phyloP scores from a whole-genome alignment of 2,329 filamentous ascomycete species.

The Aureobasidium sp. region DNA sequence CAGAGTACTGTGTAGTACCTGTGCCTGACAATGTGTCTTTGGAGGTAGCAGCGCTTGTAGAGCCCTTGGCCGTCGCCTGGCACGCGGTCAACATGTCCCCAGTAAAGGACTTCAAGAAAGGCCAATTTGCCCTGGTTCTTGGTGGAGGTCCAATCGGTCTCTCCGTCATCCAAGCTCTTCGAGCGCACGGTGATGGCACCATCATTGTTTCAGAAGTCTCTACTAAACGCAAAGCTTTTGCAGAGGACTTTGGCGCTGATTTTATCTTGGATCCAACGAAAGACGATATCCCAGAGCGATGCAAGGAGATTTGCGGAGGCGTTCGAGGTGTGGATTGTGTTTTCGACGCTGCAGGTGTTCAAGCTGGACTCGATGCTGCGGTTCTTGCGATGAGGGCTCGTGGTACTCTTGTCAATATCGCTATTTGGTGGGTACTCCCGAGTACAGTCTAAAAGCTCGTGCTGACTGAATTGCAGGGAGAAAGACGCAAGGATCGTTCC shows the following conservation, averaged over 20 bases:
- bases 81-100: slow-evolving; percentile 45
- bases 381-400: slow-evolving; percentile 40
- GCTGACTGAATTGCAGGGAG: slow-evolving; percentile 23
- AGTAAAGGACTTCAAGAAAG: slow-evolving; percentile 30
- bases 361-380: slow-evolving; percentile 40
- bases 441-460: not conserved
- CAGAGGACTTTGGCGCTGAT: slow-evolving; percentile 43
- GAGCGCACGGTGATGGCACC: slow-evolving; percentile 34
- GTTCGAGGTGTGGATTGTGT: slow-evolving; percentile 40
- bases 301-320: slow-evolving; percentile 34
- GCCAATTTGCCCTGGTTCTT: slow-evolving; percentile 40
- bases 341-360: slow-evolving; percentile 47
- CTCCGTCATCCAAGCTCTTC: slow-evolving; percentile 39
- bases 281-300: slow-evolving; percentile 38
- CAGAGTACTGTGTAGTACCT: slow-evolving; percentile 36
- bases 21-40: slow-evolving; percentile 44
- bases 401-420: slow-evolving; percentile 47
- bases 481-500: slow-evolving; percentile 41
- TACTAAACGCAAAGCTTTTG: slow-evolving; percentile 39
- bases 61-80: slow-evolving; percentile 48
- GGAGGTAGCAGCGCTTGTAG: slow-evolving; percentile 45
- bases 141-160: slow-evolving; percentile 48
- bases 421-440: slow-evolving; percentile 35
- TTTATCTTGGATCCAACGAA: slow-evolving; percentile 43
- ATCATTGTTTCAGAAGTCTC: slow-evolving; percentile 48